Conservation (phyloP, 257 asterid species). For the Nicotiana sylvestris region DNA sequence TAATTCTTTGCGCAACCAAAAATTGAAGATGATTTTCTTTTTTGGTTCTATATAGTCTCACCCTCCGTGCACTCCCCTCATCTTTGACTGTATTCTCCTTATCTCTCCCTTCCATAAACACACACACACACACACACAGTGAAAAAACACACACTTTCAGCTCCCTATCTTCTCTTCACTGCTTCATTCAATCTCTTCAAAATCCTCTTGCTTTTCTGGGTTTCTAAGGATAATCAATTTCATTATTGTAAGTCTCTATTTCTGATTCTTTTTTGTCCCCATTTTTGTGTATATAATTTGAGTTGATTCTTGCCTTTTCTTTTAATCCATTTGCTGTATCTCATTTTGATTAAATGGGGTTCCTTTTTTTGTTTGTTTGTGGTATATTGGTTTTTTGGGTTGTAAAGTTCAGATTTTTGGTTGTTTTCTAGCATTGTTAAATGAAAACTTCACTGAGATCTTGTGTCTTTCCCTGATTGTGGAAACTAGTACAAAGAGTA, state of each 20-base stretch:
- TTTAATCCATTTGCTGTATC: background rate
- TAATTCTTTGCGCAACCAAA: background rate
- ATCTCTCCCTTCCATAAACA: background rate
- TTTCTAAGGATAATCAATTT: conserved; percentile 13
- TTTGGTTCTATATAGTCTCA: background rate
- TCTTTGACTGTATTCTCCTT: conserved; percentile 21
- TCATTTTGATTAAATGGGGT: background rate
- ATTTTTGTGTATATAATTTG: background rate
- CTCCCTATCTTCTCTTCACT: background rate
- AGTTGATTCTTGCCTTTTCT: background rate
- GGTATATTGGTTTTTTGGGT: background rate
- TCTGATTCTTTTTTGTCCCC: background rate
- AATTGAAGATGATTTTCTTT: background rate
- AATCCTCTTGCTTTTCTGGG: conserved; percentile 10
- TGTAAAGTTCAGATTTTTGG: background rate
- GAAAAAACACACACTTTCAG: background rate
- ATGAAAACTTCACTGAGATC: background rate
- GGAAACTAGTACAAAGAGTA: background rate
- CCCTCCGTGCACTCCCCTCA: conserved; percentile 47
- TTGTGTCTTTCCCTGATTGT: background rate
- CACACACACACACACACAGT: background rate
- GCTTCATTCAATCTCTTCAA: conserved; percentile 1
- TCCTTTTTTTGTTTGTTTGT: background rate
- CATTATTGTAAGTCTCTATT: background rate
- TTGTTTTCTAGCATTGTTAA: background rate